Base-by-base conservation (phyloP, 768 basidiomycete species). In the Agrocybe pediades region DNA sequence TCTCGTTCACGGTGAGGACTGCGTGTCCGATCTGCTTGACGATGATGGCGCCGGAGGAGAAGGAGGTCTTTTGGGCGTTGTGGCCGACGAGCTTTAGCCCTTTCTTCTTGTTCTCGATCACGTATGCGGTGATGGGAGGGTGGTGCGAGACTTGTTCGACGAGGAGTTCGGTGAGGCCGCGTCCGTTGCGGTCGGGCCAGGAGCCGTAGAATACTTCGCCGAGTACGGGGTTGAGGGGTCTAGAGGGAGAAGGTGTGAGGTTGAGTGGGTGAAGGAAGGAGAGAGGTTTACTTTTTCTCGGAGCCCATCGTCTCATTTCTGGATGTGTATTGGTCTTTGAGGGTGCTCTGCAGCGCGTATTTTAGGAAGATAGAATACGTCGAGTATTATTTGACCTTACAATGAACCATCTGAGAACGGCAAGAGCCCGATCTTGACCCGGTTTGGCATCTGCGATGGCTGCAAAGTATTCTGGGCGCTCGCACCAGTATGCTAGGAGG, bases 81-180 rank as follows among this genome's bases (percentile, higher is more conserved):
- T 95, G 92, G 13, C 96, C 96, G 25, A 83, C 81, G 47, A 95
- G 80, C 44, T 81, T 72, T 49, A 98, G 66, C 1, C 90, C 88
- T 65, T 92, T 92, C 24, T 76, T 63, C 48, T 81, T 71, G 75
- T 98, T 98, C 72, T 86, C 83, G 61, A 98, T 92, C 68, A 84
- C 80, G 71, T 95, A 96, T 20, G 87, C 92, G 40, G 91, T 92
- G 62, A 92, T 87, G 7, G 90, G 88, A 1, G 90, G 89, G 65
- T 99, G 96, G 66, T 99, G 96, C 19, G 96, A 98, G 43, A 98
- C 96, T 66, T 98, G 95, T 72, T 98, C 95, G 3, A 95, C 93
- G 36, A 90, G 82, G 25, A 98, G 81, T 36, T 80, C 78, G 2
- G 92, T 95, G 67, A 85, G 76, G n/a, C 93, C 94, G 30, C 88